Evolutionary conservation across 1,284 basidiomycete species (phyloP), one percentile per base, ranked within the genome.

Genomic region (Ustanciosporium gigantosporum): DNA sequence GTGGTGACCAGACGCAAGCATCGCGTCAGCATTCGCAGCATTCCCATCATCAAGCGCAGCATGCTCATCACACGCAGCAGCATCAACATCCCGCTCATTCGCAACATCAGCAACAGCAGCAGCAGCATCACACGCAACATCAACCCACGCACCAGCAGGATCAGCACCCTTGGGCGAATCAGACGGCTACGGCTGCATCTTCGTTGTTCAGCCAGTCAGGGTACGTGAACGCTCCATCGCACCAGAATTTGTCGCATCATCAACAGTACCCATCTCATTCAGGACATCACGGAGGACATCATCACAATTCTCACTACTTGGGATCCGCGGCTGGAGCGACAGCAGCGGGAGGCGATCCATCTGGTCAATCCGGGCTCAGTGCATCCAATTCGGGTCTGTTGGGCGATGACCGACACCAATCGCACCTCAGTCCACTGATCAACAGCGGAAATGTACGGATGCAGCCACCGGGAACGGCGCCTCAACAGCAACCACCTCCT

Each of bases 401-500:
- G 40, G 60, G 57, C 24, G 53, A 57, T 17, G 41, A 46, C 17
- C 22, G 53, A 3, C 60, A 64, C 27, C 53, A 52, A 21, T 64
- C 60, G 36, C 60, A 64, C 35, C 34, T 64, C 23, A 57, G 52
- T 17, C 59, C 59, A 14, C 36, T 62, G 29, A 46, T 64, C 9
- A 57, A 64, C 19, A 35, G 32, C 3, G 53, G 53, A 4, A 48
- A 41, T n/a, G 49, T 64, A 14, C 40, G 60, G 3, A 55, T 61
- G 51, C 51, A 61, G 24, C 51, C 32, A 13, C 46, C 25, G 3
- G 39, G 39, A 43, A 29, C 58, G 44, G 25, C 50, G 40, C 25
- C 41, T 36, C 40, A 37, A 16, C 46, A 47, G 3, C 44, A 39
- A 17, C 40, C 43, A 11, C 42, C 45, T 14, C 47, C 49, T 20